Evolutionary conservation across 129 eudicot species (phyloP), one percentile per base, ranked within the genome.

Genomic region (Solidago caesia): DNA sequence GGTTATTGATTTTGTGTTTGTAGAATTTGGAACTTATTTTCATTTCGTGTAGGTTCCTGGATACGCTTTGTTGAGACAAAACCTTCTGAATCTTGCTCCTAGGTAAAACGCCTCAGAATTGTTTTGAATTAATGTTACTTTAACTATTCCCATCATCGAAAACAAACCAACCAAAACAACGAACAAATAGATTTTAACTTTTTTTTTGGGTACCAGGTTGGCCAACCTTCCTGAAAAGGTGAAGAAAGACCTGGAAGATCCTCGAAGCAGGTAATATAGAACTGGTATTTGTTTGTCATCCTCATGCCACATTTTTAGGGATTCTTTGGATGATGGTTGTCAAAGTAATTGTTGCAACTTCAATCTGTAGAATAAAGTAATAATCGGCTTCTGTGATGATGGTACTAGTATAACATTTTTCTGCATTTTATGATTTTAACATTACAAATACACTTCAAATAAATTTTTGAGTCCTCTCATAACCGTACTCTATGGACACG

Each of bases 211-310:
- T 14, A 81, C 63, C 73, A 92, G 91, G 80, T 90, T 93, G 77
- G 98, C 97, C 68, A 78, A 63, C 49, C 97, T 93, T 58, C 87
- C 98, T 21, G 97, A 93, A 64, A 88, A 88, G 74, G 89, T 77
- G 71, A 90, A 88, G 82, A 83, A 73, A 74, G 84, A 85, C 64
- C 83, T 93, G 16, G 98, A 93, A 86, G 96, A 93, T 76, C 92
- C 96, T 75, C 68, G 68, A 76, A 90, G 97, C 84, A 87, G 98
- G 98, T 90, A 69, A 58, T 33, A 6, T 60, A 67, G 12, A 25
- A 8, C 0, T 1, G 4, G 44, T 66, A 66, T 9, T 5, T 33
- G 33, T 63, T 44, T 39, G 16, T 56, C 21, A 39, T 29, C n/a
- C 33, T 62, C 4, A 60, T 29, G 44, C 43, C 66, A 60, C 14